Evolutionary conservation across 2,329 filamentous ascomycete genomes (phyloP).

Genomic region (Colletotrichum truncatum): DNA sequence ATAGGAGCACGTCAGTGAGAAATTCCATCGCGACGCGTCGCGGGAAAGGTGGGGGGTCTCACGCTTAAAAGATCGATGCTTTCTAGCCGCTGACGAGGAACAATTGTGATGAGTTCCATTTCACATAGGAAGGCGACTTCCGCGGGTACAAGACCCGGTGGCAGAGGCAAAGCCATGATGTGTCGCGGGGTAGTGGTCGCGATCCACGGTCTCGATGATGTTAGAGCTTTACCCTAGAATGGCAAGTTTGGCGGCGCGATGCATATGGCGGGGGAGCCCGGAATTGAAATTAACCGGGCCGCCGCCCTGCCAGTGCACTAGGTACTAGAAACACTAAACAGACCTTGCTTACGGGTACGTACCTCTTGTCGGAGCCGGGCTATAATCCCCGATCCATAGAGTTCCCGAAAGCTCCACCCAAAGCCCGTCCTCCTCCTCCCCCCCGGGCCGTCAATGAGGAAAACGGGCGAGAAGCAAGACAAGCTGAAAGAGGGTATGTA

Average conservation of each 20-base stretch:
- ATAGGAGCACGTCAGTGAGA: neutral
- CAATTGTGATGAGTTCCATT: constrained; percentile 94
- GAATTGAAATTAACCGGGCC: constrained; percentile 18
- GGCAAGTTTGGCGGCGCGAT: constrained; percentile 3
- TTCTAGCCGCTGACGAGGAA: constrained; percentile 91
- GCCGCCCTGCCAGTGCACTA: neutral
- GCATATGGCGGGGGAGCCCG: constrained; percentile 3
- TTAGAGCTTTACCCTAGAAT: neutral
- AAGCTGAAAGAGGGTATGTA: neutral
- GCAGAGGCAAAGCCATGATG: constrained; percentile 60
- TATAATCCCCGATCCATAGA: no score
- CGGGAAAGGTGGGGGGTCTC: constrained; percentile 47
- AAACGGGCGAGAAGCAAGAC: neutral
- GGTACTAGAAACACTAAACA: neutral
- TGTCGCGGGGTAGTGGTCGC: neutral
- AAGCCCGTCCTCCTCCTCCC: neutral
- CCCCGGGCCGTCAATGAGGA: constrained; percentile 9
- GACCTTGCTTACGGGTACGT: constrained; percentile 7
- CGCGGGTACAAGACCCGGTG: constrained; percentile 74
- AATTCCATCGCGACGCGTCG: constrained; percentile 11
- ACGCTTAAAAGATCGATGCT: constrained; percentile 86
- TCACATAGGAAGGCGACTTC: constrained; percentile 96
- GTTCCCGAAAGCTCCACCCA: neutral
- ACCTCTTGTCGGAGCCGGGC: neutral
- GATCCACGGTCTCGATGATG: neutral